Evolutionary conservation across 331 rosid genomes (phyloP).

Genomic region (Acacia concinna): DNA sequence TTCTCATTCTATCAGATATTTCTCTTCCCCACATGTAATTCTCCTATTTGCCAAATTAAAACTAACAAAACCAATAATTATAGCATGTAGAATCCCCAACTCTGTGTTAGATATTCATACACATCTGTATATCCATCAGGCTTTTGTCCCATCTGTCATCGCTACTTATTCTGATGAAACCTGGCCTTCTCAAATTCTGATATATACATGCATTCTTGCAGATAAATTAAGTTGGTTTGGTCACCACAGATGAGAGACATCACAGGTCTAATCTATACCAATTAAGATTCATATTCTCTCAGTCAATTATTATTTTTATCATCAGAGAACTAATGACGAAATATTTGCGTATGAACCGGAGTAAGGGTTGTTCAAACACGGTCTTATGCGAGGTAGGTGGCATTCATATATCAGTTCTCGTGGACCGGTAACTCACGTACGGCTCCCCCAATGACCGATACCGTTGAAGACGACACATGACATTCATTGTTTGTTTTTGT

Average conservation of each 20-base stretch:
- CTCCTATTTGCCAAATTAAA: background rate
- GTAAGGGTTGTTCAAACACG: background rate
- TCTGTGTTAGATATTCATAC: background rate
- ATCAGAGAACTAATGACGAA: constrained; percentile 3
- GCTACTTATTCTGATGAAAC: background rate
- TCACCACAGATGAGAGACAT: background rate
- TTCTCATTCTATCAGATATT: background rate
- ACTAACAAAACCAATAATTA: background rate
- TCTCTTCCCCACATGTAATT: background rate
- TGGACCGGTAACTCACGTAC: background rate
- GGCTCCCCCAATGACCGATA: background rate
- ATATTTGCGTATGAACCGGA: constrained; percentile 7
- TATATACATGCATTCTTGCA: background rate
- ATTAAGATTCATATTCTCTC: background rate
- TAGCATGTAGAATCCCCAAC: background rate
- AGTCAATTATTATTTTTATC: background rate
- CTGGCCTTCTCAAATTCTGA: background rate
- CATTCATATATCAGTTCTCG: background rate
- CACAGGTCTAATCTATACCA: background rate
- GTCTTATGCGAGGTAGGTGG: background rate
- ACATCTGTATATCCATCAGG: background rate
- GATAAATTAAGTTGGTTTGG: background rate
- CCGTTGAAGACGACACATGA: constrained; percentile 4
- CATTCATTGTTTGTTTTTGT: background rate
- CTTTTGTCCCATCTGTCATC: background rate